Percentiles rank a stretch among this genome's conserved stretches.
Conservation (phyloP, 1,284 basidiomycete species). For the Sporisorium graminicola region DNA sequence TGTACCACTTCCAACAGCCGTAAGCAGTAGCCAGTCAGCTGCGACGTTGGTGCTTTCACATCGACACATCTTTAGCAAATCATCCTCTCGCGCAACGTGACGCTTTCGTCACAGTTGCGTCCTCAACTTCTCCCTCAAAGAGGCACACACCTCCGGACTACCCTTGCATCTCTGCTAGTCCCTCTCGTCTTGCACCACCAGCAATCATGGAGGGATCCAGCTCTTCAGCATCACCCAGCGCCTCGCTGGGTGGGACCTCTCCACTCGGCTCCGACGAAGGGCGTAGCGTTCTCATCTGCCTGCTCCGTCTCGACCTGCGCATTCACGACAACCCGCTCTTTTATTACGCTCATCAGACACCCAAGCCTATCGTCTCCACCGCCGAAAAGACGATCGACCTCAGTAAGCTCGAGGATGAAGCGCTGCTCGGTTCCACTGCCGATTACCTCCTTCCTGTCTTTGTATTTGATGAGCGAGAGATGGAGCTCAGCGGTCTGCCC, state of each 20-base stretch:
- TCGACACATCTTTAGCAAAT: not conserved
- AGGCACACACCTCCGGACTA: not conserved
- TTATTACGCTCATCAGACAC: slow-evolving; percentile 61
- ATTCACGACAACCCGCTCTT: slow-evolving; percentile 73
- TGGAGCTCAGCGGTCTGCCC: slow-evolving; percentile 73
- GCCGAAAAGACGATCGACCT: slow-evolving; percentile 44
- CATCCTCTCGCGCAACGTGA: not conserved
- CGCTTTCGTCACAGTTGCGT: not conserved
- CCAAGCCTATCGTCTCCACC: slow-evolving; percentile 40
- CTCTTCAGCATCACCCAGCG: slow-evolving; percentile 33
- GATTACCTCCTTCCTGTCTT: slow-evolving; percentile 74
- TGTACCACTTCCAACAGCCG: not conserved
- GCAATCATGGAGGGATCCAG: slow-evolving; percentile 27
- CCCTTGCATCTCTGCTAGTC: not conserved
- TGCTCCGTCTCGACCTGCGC: slow-evolving; percentile 62
- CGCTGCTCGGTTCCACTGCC: slow-evolving; percentile 57
- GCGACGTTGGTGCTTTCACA: no score
- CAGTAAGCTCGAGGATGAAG: slow-evolving; percentile 52
- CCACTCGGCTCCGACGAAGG: slow-evolving; percentile 29
- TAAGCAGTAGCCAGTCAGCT: not conserved
- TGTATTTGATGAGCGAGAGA: slow-evolving; percentile 73
- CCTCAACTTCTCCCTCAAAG: not conserved
- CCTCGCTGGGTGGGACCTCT: slow-evolving; percentile 29
- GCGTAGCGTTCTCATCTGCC: slow-evolving; percentile 57
- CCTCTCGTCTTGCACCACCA: not conserved